Evolutionary conservation across 1,284 basidiomycete genomes (phyloP), one percentile per base, ranked within the genome.

Genomic region (Inonotus hispidus): DNA sequence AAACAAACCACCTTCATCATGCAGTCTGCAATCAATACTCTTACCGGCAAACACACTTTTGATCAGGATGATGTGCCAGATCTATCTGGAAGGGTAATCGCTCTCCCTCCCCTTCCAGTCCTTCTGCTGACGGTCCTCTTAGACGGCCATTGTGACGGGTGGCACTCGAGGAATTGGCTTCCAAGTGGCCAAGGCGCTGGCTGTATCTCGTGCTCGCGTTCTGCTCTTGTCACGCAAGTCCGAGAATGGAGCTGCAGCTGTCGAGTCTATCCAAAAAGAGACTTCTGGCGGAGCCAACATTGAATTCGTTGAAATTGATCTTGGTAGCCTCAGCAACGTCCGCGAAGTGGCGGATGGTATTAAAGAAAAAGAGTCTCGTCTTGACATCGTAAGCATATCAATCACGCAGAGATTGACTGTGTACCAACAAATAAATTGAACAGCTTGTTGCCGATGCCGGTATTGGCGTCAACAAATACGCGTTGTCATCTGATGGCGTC

Each of bases 91-190:
- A 60, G 43, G 53, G 53, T 60, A 41, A 23, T n/a, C 3, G 3
- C 14, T 14, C 35, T 41, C 37, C 25, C 27, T 41, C 38, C 19
- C n/a, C 23, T 7, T 21, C 3, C 11, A 53, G 10, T 19, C 6
- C 38, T 21, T 39, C 16, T 19, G 32, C 19, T 23, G 13, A 43
- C 38, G 11, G 39, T 4, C 23, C 39, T 60, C 52, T 10, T 35
- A 74, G 70, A 74, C 72, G 41, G 74, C 75, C 5, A 64, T 80
- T n/a, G 71, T 80, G 16, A 79, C 78, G 8, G 77, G 77, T 23
- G 78, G 74, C 11, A 76, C 75, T 0, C 68, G 68, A 27, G 76
- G 76, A 39, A 77, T 79, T 45, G 74, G 77, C 16, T 74, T 72
- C 56, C 75, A 79, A 61, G 71, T 77, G 52, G 73, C 76, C 23